phyloP scores from a whole-genome alignment of 176 grass and related monocot genomes.

The Tuctoria greenei region DNA sequence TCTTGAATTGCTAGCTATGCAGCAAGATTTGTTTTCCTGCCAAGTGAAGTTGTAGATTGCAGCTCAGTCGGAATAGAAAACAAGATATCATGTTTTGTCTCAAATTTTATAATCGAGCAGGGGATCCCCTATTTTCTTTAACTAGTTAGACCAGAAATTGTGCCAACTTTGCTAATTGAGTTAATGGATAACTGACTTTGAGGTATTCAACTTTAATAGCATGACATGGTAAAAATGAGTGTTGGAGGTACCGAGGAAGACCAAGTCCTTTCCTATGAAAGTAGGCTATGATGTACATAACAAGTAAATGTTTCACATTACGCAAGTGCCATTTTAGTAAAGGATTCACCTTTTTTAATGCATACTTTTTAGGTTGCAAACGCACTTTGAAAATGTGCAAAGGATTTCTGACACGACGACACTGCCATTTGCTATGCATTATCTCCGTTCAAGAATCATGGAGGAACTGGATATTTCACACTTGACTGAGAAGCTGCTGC shows the following conservation, averaged over 20 bases:
- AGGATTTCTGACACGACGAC: slow-evolving; percentile 82
- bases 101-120: neutral
- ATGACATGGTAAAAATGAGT: neutral
- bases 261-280: neutral
- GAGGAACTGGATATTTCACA: slow-evolving; percentile 75
- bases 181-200: neutral
- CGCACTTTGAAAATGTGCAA: slow-evolving; percentile 86
- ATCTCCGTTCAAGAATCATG: slow-evolving; percentile 61
- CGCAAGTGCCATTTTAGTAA: neutral
- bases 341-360: neutral
- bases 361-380: slow-evolving; percentile 56
- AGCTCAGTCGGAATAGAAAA: neutral
- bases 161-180: neutral
- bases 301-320: neutral
- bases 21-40: neutral
- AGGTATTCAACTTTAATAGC: neutral
- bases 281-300: neutral
- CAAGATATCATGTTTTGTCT: neutral
- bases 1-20: neutral
- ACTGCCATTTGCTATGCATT: slow-evolving; percentile 80
- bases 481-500: slow-evolving; percentile 69
- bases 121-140: neutral
- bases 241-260: neutral
- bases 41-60: neutral
- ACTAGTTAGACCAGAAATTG: neutral